Percentiles rank a stretch among this genome's conserved stretches.
Evolutionary conservation across 805 yeast species (phyloP).

Genomic region (Metschnikowia matae): DNA sequence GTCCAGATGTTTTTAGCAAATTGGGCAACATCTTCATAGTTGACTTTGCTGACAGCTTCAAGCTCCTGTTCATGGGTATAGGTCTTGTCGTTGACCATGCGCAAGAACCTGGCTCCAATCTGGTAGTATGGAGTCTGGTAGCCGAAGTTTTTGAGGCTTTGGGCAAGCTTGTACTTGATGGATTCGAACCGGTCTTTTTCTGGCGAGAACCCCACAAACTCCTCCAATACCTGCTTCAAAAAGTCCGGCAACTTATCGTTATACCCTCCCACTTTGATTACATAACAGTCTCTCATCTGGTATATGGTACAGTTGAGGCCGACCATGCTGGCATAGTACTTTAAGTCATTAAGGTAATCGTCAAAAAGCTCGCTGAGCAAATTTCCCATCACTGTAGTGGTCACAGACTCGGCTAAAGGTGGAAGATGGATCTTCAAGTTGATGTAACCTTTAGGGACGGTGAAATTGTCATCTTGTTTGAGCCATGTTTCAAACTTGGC

Average conservation of each 20-base stretch:
- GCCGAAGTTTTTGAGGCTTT: slow-evolving; percentile 65
- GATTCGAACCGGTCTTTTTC: slow-evolving; percentile 59
- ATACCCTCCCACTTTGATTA: slow-evolving; percentile 67
- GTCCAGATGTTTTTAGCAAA: slow-evolving; percentile 50
- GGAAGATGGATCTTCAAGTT: slow-evolving; percentile 65
- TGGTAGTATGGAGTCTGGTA: slow-evolving; percentile 76
- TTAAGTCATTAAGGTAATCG: slow-evolving; percentile 69
- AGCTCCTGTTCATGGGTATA: slow-evolving; percentile 64
- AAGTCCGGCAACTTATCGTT: slow-evolving; percentile 73
- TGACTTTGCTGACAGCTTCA: slow-evolving; percentile 39
- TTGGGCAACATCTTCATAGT: slow-evolving; percentile 46
- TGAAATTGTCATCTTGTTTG: slow-evolving; percentile 84
- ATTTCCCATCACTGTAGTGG: slow-evolving; percentile 53
- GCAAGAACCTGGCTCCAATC: slow-evolving; percentile 57
- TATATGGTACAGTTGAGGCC: slow-evolving; percentile 60
- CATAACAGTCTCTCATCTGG: slow-evolving; percentile 64
- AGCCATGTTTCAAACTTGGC: slow-evolving; percentile 68
- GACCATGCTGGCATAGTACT: slow-evolving; percentile 82
- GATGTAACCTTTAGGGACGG: slow-evolving; percentile 81
- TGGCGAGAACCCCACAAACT: slow-evolving; percentile 48
- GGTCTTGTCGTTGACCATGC: slow-evolving; percentile 66
- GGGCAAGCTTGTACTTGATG: slow-evolving; percentile 57
- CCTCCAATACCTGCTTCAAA: slow-evolving; percentile 54
- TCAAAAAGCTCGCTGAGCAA: slow-evolving; percentile 67
- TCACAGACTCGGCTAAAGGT: slow-evolving; percentile 53